Conservation (phyloP, 1,284 basidiomycete species). For the Ustilago cynodontis region DNA sequence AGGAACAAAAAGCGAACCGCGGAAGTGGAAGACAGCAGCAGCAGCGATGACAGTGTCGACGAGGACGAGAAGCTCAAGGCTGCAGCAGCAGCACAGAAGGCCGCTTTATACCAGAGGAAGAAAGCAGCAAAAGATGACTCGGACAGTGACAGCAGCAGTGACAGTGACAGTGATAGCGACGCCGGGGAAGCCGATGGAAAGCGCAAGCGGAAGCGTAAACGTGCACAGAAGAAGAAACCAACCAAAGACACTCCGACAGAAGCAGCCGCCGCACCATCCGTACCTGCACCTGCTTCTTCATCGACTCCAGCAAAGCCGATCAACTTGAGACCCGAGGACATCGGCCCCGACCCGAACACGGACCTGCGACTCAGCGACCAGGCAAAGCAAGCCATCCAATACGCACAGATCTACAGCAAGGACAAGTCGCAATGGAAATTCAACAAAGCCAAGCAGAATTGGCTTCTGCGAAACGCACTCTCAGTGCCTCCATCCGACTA, state of each 20-base stretch:
- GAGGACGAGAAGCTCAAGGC: conserved; percentile 24
- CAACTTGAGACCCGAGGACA: conserved; percentile 11
- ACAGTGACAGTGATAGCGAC: conserved; percentile 17
- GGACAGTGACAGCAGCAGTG: conserved; percentile 8
- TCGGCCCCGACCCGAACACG: conserved; percentile 41
- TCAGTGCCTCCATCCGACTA: conserved; percentile 47
- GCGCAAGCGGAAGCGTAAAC: conserved; percentile 51
- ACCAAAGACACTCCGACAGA: background rate
- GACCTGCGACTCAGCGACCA: conserved; percentile 47
- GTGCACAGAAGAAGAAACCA: conserved; percentile 30
- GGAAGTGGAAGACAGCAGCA: conserved; percentile 36
- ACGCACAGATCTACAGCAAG: conserved; percentile 42
- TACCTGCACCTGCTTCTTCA: background rate
- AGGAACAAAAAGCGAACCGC: conserved; percentile 46
- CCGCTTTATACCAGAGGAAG: background rate
- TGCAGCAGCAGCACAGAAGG: background rate
- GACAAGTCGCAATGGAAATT: conserved; percentile 54
- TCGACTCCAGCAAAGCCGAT: conserved; percentile 11
- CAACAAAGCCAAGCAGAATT: conserved; percentile 57
- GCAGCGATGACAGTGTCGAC: conserved; percentile 28
- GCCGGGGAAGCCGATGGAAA: conserved; percentile 30
- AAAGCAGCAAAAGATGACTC: conserved; percentile 1
- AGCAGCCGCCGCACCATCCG: background rate
- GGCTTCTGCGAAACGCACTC: conserved; percentile 51
- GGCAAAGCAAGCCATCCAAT: conserved; percentile 52